phyloP scores from a whole-genome alignment of 2,329 filamentous ascomycete genomes.

The Rutstroemia sp. region DNA sequence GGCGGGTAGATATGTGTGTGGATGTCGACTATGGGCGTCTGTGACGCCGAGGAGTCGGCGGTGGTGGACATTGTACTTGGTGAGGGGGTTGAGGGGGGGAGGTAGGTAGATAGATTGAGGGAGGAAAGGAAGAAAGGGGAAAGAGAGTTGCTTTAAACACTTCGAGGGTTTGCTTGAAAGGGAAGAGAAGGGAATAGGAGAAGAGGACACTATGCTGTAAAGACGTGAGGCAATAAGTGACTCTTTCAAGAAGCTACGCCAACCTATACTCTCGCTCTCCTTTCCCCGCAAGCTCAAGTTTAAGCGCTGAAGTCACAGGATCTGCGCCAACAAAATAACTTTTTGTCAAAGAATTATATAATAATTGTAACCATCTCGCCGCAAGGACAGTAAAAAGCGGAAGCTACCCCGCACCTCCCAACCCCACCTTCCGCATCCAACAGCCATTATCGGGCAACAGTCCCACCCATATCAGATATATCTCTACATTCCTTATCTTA shows the following conservation, averaged over 20 bases:
- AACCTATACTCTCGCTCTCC: no score
- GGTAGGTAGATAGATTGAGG: no score
- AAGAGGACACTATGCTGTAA: no score
- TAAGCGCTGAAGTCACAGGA: no score
- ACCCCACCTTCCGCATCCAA: not conserved
- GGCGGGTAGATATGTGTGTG: constrained; percentile 66
- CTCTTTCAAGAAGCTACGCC: no score
- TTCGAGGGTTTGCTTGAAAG: no score
- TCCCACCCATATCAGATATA: no score
- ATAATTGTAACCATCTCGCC: not conserved
- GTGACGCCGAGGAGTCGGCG: constrained; percentile 25
- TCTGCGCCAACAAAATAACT: not conserved
- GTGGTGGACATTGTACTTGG: constrained; percentile 20
- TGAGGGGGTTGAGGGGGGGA: not conserved
- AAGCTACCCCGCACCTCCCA: constrained; percentile 2
- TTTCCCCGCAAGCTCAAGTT: no score
- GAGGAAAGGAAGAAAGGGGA: constrained; percentile 2
- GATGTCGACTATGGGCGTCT: constrained; percentile 48
- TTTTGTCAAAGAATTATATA: not conserved
- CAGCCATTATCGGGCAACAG: no score
- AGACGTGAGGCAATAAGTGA: no score
- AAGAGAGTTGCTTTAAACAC: not conserved
- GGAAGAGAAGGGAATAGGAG: not conserved
- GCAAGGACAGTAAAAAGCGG: not conserved
- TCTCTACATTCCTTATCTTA: no score